phyloP scores from a whole-genome alignment of 805 yeast species.

The Candida bentonensis region DNA sequence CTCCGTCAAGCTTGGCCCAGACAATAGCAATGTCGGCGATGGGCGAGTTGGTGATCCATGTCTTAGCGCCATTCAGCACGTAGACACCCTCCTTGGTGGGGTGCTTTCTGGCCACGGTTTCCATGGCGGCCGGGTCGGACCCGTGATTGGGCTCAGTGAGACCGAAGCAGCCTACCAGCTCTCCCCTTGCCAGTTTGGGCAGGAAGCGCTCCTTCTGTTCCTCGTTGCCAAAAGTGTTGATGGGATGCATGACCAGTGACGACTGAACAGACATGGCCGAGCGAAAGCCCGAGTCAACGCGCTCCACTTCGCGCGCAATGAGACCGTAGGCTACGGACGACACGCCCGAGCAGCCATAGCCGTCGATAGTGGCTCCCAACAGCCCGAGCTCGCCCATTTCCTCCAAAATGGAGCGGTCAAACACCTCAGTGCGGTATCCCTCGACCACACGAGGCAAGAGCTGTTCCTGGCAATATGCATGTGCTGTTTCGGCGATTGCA shows the following conservation, averaged over 20 bases:
- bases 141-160: constrained; percentile 56
- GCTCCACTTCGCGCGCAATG: constrained; percentile 30
- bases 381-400: constrained; percentile 30
- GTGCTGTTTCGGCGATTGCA: constrained; percentile 24
- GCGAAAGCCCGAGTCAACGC: constrained; percentile 30
- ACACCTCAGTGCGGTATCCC: constrained; percentile 26
- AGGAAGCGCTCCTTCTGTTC: constrained; percentile 28
- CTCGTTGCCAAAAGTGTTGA: constrained; percentile 25
- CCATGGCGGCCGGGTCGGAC: constrained; percentile 45
- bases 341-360: constrained; percentile 31
- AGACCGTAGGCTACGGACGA: constrained; percentile 29
- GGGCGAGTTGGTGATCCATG: constrained; percentile 34
- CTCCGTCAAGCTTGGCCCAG: constrained; percentile 32
- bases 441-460: constrained; percentile 27
- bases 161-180: constrained; percentile 45
- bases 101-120: constrained; percentile 34
- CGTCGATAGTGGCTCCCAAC: constrained; percentile 27
- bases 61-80: constrained; percentile 27
- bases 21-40: constrained; percentile 29
- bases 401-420: constrained; percentile 22
- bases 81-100: constrained; percentile 29
- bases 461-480: constrained; percentile 23
- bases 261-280: constrained; percentile 32
- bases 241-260: constrained; percentile 31
- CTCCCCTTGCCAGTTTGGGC: constrained; percentile 28